Base-by-base conservation (phyloP, 768 basidiomycete genomes). In the Hebeloma cylindrosporum region DNA sequence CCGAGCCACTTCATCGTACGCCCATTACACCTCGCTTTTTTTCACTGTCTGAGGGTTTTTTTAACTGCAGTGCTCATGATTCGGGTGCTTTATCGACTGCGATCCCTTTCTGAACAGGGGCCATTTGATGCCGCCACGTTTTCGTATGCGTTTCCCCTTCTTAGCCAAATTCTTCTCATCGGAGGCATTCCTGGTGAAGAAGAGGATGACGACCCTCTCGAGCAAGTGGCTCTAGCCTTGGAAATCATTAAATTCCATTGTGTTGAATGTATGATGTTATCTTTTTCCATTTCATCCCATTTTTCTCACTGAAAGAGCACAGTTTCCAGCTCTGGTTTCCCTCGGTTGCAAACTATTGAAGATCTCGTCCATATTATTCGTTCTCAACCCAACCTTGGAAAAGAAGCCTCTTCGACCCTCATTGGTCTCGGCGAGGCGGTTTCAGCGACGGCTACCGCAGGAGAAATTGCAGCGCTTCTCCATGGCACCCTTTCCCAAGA, bases 91-190 rank as follows among this genome's bases (percentile, higher is more conserved):
- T 88, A 95, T 61, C 82, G 89, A 14, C 62, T 98, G 0, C 82
- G 88, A 14, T 85, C 78, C 46, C 70, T 94, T 3, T 83, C 90
- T 0, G 89, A 94, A 50, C 85, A 90, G 51, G 67, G 78, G 0
- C 81, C 92, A 0, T 85, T 97, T 39, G 91, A 95, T 59, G 76
- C 85, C 0, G 81, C 89, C 2, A 93, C 93, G 0, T 95, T 89
- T 64, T 81, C 88, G 0, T 90, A 93, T 53, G 66, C 79, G 0
- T 85, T 83, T 36, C 87, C 91, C 6, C 72, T 98, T 9, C 66
- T 97, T 3, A 78, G 71, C 7, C 76, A 78, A 33, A 80, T 96
- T 14, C 69, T 93, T 6, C 58, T 67, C 1, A 72, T 73, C 20
- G 92, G 91, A 4, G 93, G 91, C 0, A 68, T 93, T 7, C 68